phyloP scores from a whole-genome alignment of 805 yeast genomes.

The Saturnispora hagleri region DNA sequence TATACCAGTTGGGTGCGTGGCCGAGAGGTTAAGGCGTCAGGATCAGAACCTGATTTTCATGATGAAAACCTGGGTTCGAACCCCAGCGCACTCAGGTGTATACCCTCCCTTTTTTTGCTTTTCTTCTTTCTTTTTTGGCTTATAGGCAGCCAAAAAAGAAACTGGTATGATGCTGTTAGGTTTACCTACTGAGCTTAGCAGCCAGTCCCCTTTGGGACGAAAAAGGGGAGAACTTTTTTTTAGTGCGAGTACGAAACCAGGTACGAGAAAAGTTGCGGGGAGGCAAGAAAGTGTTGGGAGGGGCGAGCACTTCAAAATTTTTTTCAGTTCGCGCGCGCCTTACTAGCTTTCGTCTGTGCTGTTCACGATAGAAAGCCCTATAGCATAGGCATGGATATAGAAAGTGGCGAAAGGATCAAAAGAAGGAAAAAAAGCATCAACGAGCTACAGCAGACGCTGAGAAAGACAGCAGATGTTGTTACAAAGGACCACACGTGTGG shows the following conservation, averaged over 20 bases:
- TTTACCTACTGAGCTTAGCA: background rate
- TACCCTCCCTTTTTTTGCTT: background rate
- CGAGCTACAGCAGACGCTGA: background rate
- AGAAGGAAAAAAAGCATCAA: background rate
- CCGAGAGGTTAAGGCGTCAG: constrained; percentile 20
- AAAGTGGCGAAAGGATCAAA: background rate
- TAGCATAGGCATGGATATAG: background rate
- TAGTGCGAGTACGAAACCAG: background rate
- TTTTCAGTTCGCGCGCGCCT: background rate
- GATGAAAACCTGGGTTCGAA: constrained; percentile 18
- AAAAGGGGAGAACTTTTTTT: background rate
- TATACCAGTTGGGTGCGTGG: constrained; percentile 14
- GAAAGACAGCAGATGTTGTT: background rate
- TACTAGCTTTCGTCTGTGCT: background rate
- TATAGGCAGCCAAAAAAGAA: background rate
- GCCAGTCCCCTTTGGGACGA: constrained; percentile 4
- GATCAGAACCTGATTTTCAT: constrained; percentile 19
- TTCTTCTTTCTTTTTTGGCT: background rate
- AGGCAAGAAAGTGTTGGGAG: too few relatives aligned
- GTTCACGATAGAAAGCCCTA: too few relatives aligned
- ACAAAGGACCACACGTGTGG: background rate
- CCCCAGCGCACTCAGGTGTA: constrained; percentile 16
- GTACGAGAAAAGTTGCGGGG: background rate
- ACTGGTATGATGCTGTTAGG: background rate
- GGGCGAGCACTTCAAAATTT: too few relatives aligned